Conservation (phyloP, 108 stramenopile species). For the Heterococcus sp. region DNA sequence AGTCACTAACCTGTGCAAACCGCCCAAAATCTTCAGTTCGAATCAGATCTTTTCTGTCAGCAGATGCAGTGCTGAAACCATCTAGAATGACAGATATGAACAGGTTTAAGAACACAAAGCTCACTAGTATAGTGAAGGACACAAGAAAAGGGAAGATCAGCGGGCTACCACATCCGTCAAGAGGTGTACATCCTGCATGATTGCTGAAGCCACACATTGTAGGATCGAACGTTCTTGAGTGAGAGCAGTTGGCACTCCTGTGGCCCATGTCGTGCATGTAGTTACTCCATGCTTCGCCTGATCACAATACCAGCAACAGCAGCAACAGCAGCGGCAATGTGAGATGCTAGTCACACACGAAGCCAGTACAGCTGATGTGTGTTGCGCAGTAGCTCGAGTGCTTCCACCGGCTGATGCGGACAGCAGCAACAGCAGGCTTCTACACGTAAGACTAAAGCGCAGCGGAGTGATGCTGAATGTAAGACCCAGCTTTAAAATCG, state of each 20-base stretch:
- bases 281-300: too few species aligned
- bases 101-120: constrained; percentile 51
- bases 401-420: too few species aligned
- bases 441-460: too few species aligned
- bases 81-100: constrained; percentile 51
- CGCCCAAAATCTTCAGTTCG: constrained; percentile 35
- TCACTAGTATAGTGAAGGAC: constrained; percentile 33
- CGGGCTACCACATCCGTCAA: constrained; percentile 46
- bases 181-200: constrained; percentile 37
- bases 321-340: too few species aligned
- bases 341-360: too few species aligned
- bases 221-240: constrained; percentile 19
- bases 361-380: too few species aligned
- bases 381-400: too few species aligned
- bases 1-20: constrained; percentile 45
- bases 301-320: too few species aligned
- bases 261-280: constrained; percentile 58
- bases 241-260: constrained; percentile 25
- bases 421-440: too few species aligned
- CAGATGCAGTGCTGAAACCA: constrained; percentile 41
- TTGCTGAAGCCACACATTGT: constrained; percentile 47
- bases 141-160: constrained; percentile 10
- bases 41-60: constrained; percentile 36
- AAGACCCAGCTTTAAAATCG: too few species aligned
- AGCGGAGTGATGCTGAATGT: too few species aligned